Conservation (phyloP, 306 rosid species). For the Malus sieversii region DNA sequence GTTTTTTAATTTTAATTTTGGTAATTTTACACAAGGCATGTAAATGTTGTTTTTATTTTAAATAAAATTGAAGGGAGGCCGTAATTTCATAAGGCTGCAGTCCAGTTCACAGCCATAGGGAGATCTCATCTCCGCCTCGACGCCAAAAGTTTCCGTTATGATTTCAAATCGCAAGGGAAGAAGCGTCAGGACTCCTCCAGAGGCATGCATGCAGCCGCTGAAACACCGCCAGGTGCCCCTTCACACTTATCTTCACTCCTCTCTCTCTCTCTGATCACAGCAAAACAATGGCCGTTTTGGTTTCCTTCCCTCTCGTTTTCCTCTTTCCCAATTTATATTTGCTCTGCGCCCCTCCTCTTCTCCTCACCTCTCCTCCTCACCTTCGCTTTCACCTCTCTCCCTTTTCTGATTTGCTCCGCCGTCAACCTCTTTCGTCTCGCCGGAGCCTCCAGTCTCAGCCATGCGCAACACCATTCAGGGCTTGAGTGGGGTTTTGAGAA, state of each 20-base stretch:
- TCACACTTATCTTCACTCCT: not conserved
- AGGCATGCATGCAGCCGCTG: constrained; percentile 2
- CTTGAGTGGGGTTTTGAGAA: not conserved
- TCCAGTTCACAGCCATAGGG: not conserved
- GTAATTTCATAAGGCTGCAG: not conserved
- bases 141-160: not conserved
- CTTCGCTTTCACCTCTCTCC: not conserved
- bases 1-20: too few relatives aligned
- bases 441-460: not conserved
- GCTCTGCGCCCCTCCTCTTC: not conserved
- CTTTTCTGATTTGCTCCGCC: not conserved
- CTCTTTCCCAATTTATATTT: not conserved
- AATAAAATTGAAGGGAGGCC: too few relatives aligned
- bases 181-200: not conserved
- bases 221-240: constrained; percentile 16
- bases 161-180: constrained; percentile 16
- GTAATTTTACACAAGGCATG: too few relatives aligned
- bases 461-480: constrained; percentile 31
- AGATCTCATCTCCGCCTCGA: not conserved
- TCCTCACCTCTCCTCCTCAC: not conserved
- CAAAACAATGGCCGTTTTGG: constrained; percentile 14
- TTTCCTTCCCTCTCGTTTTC: not conserved
- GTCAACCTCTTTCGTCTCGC: not conserved
- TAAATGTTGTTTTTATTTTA: too few relatives aligned
- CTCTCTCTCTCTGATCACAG: not conserved